Percentiles rank a stretch among this genome's conserved stretches.
These are phyloP conservation scores for Cladosporium sp. DNA, from an alignment of 2,329 filamentous ascomycete species.

Conservation along the genomic window DNA sequence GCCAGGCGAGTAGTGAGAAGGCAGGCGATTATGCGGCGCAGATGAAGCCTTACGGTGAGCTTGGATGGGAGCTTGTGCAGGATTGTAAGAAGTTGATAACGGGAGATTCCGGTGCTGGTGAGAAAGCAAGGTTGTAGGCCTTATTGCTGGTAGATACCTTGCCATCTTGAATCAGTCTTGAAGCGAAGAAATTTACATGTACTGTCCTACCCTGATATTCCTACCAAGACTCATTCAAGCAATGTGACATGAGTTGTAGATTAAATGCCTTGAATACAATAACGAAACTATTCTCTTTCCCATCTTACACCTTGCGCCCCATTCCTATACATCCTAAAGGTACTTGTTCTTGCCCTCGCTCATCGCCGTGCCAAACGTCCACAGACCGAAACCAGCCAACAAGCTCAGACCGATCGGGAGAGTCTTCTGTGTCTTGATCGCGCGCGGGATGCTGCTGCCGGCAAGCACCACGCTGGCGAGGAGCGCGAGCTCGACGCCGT, in stretches of 20 bases:
- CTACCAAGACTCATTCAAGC: too few relatives aligned
- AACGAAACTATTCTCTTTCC: too few relatives aligned
- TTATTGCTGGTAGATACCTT: too few relatives aligned
- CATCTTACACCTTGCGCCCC: too few relatives aligned
- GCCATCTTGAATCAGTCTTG: too few relatives aligned
- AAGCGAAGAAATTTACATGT: too few relatives aligned
- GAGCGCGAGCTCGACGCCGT: slow-evolving; percentile 84
- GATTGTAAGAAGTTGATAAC: slow-evolving; percentile 35
- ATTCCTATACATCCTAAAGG: not conserved
- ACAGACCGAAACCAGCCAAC: slow-evolving; percentile 72
- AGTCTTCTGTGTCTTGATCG: slow-evolving; percentile 77
- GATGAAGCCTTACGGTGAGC: slow-evolving; percentile 68
- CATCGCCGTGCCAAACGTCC: slow-evolving; percentile 72
- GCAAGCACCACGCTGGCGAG: slow-evolving; percentile 82
- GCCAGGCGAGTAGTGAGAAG: slow-evolving; percentile 85
- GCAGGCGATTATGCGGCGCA: slow-evolving; percentile 68
- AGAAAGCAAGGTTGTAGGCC: slow-evolving; percentile 18
- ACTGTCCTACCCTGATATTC: too few relatives aligned
- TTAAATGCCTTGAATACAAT: too few relatives aligned
- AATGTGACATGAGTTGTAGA: too few relatives aligned
- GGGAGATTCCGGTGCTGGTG: slow-evolving; percentile 37
- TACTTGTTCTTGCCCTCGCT: slow-evolving; percentile 22
- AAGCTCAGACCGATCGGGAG: slow-evolving; percentile 76
- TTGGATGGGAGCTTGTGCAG: slow-evolving; percentile 71
- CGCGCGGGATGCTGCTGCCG: slow-evolving; percentile 80